These are phyloP conservation scores for Bryum argenteum DNA, from an alignment of 225 moss, liverwort and hornwort species.

Conservation along the genomic window DNA sequence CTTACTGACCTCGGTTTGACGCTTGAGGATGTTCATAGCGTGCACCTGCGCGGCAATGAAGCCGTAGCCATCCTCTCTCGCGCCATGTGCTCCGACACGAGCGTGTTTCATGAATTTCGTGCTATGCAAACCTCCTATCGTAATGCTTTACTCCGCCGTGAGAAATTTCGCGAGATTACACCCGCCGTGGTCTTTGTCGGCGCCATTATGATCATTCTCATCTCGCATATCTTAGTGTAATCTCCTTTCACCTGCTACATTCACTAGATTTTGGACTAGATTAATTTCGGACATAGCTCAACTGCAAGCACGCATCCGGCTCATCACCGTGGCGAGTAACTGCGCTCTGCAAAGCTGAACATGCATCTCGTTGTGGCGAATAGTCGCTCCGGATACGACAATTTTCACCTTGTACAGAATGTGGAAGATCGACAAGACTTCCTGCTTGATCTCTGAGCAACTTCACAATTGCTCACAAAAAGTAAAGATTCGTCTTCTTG, in stretches of 20 bases:
- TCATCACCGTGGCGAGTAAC: not conserved
- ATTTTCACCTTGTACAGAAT: too few relatives aligned
- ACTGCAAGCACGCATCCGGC: not conserved
- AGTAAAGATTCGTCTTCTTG: too few relatives aligned
- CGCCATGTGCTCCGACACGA: slow-evolving; percentile 54
- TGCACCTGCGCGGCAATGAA: slow-evolving; percentile 62
- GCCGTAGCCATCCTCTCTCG: slow-evolving; percentile 54
- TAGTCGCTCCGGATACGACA: too few relatives aligned
- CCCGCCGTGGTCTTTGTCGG: slow-evolving; percentile 28
- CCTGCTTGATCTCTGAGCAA: too few relatives aligned
- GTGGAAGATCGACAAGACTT: too few relatives aligned
- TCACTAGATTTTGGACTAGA: not conserved
- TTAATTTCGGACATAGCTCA: not conserved
- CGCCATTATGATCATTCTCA: slow-evolving; percentile 20
- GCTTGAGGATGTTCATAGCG: slow-evolving; percentile 61
- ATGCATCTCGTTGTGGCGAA: not conserved
- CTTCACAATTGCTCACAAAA: too few relatives aligned
- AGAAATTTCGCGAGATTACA: slow-evolving; percentile 22
- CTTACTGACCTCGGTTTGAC: slow-evolving; percentile 73
- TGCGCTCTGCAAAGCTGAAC: not conserved
- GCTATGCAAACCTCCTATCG: slow-evolving; percentile 39
- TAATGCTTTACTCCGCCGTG: slow-evolving; percentile 27
- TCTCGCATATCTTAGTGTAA: slow-evolving; percentile 24
- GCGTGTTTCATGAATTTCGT: slow-evolving; percentile 58
- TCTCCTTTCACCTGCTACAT: not conserved